Conservation (phyloP, 306 rosid species). For the Ormosia emarginata region DNA sequence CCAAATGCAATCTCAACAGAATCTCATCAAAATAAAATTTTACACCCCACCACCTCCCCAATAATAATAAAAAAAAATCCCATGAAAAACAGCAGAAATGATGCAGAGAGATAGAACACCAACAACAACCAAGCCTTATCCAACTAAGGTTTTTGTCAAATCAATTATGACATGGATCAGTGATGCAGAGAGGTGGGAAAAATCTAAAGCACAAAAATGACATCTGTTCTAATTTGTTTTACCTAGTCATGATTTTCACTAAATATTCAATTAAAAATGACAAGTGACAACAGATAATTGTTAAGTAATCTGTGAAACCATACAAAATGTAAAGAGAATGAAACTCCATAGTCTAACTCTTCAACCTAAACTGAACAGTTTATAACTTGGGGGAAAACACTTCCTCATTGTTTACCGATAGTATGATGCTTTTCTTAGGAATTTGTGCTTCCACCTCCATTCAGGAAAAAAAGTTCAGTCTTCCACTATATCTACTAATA, state of each 20-base stretch:
- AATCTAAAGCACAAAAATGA: too few species aligned
- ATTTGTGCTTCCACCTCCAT: constrained; percentile 1
- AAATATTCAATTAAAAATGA: not conserved
- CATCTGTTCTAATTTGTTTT: too few species aligned
- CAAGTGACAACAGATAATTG: not conserved
- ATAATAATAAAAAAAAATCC: not conserved
- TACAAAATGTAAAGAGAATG: not conserved
- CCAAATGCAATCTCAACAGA: not conserved
- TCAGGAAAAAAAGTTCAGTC: constrained; percentile 1
- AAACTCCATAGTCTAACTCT: not conserved
- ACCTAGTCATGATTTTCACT: not conserved
- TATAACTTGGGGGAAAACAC: not conserved
- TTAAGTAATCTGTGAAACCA: not conserved
- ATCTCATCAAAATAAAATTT: too few species aligned
- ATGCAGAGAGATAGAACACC: too few species aligned
- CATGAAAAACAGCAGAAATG: not conserved
- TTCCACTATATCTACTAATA: constrained; percentile 5
- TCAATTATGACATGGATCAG: too few species aligned
- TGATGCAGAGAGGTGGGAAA: too few species aligned
- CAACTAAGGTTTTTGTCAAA: too few species aligned
- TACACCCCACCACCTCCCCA: too few species aligned
- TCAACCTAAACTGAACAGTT: not conserved
- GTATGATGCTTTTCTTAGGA: not conserved
- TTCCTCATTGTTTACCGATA: not conserved
- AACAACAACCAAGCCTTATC: too few species aligned